Evolutionary conservation across 345 rosid genomes (phyloP), one percentile per base, ranked within the genome.

Genomic region (Syzygium aqueum): DNA sequence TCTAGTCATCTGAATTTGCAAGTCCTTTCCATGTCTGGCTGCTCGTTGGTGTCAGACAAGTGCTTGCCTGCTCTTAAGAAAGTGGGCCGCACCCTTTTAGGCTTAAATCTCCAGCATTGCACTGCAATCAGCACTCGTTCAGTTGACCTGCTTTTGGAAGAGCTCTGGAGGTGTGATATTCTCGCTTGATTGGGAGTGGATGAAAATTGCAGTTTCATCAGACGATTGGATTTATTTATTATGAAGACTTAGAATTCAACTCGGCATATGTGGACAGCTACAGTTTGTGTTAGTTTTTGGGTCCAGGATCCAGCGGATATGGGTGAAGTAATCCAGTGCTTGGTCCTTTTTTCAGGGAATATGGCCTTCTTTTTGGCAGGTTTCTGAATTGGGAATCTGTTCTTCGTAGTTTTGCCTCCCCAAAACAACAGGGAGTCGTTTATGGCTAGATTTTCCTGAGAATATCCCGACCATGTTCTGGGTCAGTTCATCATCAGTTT

Each of bases 101-200:
- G 99, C 53, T 90, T 96, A 89, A 95, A 96, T 77, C 93, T 97
- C 84, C 95, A 95, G 88, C 92, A 91, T 78, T 97, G 99, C 94
- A 95, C 91, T 30, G 90, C 92, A 83, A 90, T 97, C 84, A 95
- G 95, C 89, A 82, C 85, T 87, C 87, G 91, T 83, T 91, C 94
- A 5, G 88, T 95, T 19, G 94, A 94, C 85, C 77, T 92, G 85
- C 96, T 97, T 54, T 90, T 93, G 86, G 95, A 94, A 86, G 91
- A 90, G 85, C 91, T 96, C 82, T 97, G 96, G 95, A 93, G 93
- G 89, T 97, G 98, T 46, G 98, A 97, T 86, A 93, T 96, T 92
- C 97, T 97, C 56, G 93, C 86, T 90, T 97, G 89, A 95, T 86
- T 84, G 82, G 88, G 84, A 86, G 86, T 86, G 82, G 80, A 83